These are phyloP conservation scores for Ogataea saltuana DNA, from an alignment of 805 yeast genomes.

Conservation along the genomic window DNA sequence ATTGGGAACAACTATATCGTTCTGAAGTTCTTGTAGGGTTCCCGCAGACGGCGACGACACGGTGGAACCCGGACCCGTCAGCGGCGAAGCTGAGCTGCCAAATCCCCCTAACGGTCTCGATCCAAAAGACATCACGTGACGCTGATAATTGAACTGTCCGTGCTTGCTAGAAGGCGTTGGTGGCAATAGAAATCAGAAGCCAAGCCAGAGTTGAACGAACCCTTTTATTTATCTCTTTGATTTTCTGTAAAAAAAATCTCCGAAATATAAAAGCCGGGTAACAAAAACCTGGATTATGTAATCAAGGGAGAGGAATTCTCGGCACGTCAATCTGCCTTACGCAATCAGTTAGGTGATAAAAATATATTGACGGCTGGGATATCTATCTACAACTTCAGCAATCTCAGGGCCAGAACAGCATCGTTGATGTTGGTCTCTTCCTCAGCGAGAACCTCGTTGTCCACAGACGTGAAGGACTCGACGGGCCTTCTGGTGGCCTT, in stretches of 20 bases:
- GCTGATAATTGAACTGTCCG: not conserved
- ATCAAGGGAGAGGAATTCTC: too few relatives aligned
- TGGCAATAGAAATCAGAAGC: too few relatives aligned
- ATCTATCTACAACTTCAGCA: conserved; percentile 66
- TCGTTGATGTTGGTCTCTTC: conserved; percentile 87
- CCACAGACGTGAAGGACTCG: conserved; percentile 46
- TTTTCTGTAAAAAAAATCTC: too few relatives aligned
- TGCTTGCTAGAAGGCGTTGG: too few relatives aligned
- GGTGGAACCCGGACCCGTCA: conserved; percentile 12
- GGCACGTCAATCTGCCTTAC: too few relatives aligned
- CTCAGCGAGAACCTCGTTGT: conserved; percentile 63
- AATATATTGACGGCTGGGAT: not conserved
- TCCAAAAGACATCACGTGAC: conserved; percentile 31
- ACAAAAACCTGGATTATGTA: too few relatives aligned
- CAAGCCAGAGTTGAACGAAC: too few relatives aligned
- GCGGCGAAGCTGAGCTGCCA: conserved; percentile 15
- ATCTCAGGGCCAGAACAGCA: conserved; percentile 73
- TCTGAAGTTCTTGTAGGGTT: conserved; percentile 59
- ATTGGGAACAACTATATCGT: conserved; percentile 69
- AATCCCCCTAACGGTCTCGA: conserved; percentile 31
- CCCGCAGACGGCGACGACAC: conserved; percentile 40
- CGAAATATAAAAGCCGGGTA: too few relatives aligned
- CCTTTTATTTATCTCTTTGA: too few relatives aligned
- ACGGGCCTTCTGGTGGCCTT: conserved; percentile 76
- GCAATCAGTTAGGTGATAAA: too few relatives aligned